Evolutionary conservation across 2,329 filamentous ascomycete genomes (phyloP).

Genomic region (Xylogone sp.): DNA sequence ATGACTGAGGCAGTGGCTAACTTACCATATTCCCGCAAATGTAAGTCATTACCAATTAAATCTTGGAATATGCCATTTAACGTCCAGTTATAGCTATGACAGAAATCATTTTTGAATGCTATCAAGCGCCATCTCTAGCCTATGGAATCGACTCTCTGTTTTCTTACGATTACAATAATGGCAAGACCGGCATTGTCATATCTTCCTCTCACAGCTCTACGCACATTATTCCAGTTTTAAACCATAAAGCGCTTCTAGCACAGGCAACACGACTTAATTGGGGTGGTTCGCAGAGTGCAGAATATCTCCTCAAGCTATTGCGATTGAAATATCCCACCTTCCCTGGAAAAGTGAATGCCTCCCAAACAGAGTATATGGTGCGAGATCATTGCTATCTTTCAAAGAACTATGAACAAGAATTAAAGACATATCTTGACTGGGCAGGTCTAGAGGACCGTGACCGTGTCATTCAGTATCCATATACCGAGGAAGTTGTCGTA

Average conservation of each 20-base stretch:
- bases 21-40: conserved; percentile 80
- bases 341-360: conserved; percentile 77
- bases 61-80: conserved; percentile 21
- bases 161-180: conserved; percentile 84
- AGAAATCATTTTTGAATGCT: conserved; percentile 95
- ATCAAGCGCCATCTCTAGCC: conserved; percentile 81
- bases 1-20: conserved; percentile 97
- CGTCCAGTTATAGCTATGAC: conserved; percentile 70
- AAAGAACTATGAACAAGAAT: conserved; percentile 74
- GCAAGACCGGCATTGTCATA: conserved; percentile 80
- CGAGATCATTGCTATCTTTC: conserved; percentile 88
- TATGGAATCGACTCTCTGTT: conserved; percentile 97
- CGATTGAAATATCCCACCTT: conserved; percentile 89
- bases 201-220: conserved; percentile 93
- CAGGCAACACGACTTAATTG: conserved; percentile 91
- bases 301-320: conserved; percentile 87
- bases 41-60: conserved; percentile 45
- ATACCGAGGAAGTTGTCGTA: conserved; percentile 81
- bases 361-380: conserved; percentile 84
- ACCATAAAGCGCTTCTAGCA: conserved; percentile 76
- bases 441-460: conserved; percentile 87
- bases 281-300: conserved; percentile 86
- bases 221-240: conserved; percentile 89
- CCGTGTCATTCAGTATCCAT: conserved; percentile 87
- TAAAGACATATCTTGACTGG: conserved; percentile 80